phyloP scores from a whole-genome alignment of 2,329 filamentous ascomycete species.

The Pyrenophora seminiperda region DNA sequence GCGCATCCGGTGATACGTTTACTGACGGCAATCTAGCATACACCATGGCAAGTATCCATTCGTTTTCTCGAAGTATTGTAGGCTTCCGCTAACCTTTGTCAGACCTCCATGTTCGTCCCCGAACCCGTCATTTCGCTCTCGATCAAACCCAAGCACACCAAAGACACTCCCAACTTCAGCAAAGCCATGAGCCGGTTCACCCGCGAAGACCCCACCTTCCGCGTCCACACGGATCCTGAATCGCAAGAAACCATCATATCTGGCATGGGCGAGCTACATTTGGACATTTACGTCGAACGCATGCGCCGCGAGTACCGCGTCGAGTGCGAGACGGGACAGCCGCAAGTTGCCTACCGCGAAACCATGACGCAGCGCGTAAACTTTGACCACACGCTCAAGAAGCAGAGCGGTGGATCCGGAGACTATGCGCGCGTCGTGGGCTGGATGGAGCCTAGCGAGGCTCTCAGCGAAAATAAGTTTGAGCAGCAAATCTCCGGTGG shows the following conservation, averaged over 20 bases:
- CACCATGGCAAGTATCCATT: conserved; percentile 67
- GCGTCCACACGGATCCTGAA: conserved; percentile 88
- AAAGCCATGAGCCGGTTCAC: conserved; percentile 99
- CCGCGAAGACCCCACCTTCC: conserved; percentile 96
- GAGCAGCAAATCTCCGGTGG: conserved; percentile 87
- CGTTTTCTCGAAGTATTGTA: neutral
- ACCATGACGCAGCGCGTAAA: conserved; percentile 79
- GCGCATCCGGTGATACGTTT: conserved; percentile 96
- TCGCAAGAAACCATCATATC: conserved; percentile 97
- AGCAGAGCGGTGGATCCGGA: conserved; percentile 93
- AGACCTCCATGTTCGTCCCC: conserved; percentile 93
- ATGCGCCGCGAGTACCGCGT: conserved; percentile 97
- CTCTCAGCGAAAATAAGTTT: conserved; percentile 77
- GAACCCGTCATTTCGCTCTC: conserved; percentile 98
- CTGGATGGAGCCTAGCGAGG: conserved; percentile 83
- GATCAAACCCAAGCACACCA: conserved; percentile 92
- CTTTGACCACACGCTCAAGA: conserved; percentile 93
- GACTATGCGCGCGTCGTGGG: conserved; percentile 93
- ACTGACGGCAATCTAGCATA: conserved; percentile 92
- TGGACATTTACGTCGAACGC: conserved; percentile 97
- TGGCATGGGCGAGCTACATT: conserved; percentile 95
- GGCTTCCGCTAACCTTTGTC: conserved; percentile 18
- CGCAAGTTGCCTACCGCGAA: conserved; percentile 95
- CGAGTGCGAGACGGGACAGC: conserved; percentile 93
- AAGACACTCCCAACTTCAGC: conserved; percentile 90